These are phyloP conservation scores for Adansonia rubrostipa DNA, from an alignment of 441 rosid species.

Conservation along the genomic window DNA sequence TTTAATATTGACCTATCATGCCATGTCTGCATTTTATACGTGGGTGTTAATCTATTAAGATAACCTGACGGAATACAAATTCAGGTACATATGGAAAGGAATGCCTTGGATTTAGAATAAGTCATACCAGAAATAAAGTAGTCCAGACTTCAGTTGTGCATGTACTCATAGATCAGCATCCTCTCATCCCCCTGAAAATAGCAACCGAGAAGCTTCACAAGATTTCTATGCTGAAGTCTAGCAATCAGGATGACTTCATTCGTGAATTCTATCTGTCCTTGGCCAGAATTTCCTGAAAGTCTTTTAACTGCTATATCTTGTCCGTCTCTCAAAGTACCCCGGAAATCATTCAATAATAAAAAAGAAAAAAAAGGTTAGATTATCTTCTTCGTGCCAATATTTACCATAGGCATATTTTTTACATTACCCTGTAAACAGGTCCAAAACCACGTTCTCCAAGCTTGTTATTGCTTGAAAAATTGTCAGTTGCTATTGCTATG, in stretches of 20 bases:
- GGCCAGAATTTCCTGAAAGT: constrained; percentile 46
- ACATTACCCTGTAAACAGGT: constrained; percentile 34
- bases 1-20: too few species aligned
- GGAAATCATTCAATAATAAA: neutral
- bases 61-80: too few species aligned
- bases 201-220: constrained; percentile 48
- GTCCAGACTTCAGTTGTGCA: too few species aligned
- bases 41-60: too few species aligned
- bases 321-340: constrained; percentile 35
- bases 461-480: constrained; percentile 29
- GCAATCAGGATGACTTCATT: constrained; percentile 39
- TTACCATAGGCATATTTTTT: neutral
- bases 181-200: constrained; percentile 46
- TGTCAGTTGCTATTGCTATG: constrained; percentile 33
- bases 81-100: too few species aligned
- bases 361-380: too few species aligned
- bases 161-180: constrained; percentile 22
- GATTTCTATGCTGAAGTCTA: constrained; percentile 53
- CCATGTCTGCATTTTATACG: too few species aligned
- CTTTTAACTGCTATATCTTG: constrained; percentile 57
- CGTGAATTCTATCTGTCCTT: constrained; percentile 50
- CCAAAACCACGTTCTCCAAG: constrained; percentile 24
- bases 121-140: too few species aligned
- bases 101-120: too few species aligned
- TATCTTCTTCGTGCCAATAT: neutral